These are phyloP conservation scores for Carex myosuroides DNA, from an alignment of 176 grass and related monocot genomes.

Conservation along the genomic window DNA sequence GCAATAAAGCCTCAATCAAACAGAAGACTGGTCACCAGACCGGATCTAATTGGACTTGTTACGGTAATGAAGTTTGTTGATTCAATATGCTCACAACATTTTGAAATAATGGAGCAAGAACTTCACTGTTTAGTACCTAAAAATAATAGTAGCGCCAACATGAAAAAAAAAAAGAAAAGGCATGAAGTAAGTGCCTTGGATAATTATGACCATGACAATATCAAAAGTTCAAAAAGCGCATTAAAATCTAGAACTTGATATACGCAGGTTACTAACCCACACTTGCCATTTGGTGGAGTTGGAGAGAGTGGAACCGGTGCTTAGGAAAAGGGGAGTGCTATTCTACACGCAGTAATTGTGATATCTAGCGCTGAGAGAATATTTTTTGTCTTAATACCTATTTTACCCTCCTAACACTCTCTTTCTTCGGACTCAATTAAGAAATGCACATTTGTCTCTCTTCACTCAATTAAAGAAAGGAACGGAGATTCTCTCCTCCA, in stretches of 20 bases:
- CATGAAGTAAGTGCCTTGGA: neutral
- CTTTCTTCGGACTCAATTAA: too few relatives aligned
- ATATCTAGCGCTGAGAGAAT: too few relatives aligned
- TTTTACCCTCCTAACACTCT: too few relatives aligned
- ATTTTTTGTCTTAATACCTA: too few relatives aligned
- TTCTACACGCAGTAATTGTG: too few relatives aligned
- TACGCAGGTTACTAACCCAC: conserved; percentile 33
- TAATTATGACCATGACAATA: neutral
- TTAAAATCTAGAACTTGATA: neutral
- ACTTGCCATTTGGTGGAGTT: conserved; percentile 63
- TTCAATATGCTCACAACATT: neutral
- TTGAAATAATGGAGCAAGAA: neutral
- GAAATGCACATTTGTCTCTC: too few relatives aligned
- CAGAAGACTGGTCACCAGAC: neutral
- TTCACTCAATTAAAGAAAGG: too few relatives aligned
- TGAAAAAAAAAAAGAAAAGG: neutral
- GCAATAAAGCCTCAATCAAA: neutral
- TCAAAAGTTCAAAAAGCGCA: neutral
- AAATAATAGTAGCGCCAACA: neutral
- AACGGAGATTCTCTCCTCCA: too few relatives aligned
- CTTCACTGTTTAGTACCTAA: neutral
- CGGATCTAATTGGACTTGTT: too few relatives aligned
- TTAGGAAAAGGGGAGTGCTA: too few relatives aligned
- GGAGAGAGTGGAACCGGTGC: conserved; percentile 61
- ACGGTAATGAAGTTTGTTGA: neutral